Evolutionary conservation across 306 rosid genomes (phyloP).

Genomic region (Acacia confusa): DNA sequence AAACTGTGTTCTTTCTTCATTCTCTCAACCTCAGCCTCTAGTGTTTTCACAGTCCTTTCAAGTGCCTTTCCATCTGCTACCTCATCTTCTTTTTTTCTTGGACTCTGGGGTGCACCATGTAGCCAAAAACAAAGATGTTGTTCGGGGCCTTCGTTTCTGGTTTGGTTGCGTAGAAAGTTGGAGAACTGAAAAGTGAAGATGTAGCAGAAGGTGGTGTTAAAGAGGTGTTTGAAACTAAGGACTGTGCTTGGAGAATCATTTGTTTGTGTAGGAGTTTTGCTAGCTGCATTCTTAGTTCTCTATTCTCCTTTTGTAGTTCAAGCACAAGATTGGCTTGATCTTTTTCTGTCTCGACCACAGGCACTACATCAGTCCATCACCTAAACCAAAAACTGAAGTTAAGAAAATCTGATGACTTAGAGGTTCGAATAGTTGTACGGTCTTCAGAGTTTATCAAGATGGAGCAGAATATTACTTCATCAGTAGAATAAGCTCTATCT

Average conservation of each 20-base stretch:
- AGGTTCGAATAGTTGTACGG: not conserved
- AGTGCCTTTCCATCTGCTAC: slow-evolving; percentile 61
- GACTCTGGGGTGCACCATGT: slow-evolving; percentile 83
- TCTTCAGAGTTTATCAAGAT: not conserved
- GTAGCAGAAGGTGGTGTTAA: slow-evolving; percentile 76
- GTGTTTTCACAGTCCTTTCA: slow-evolving; percentile 53
- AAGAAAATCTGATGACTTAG: slow-evolving; percentile 4
- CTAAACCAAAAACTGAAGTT: slow-evolving; percentile 46
- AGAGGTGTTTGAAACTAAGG: slow-evolving; percentile 71
- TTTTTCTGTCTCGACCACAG: slow-evolving; percentile 58
- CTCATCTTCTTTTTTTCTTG: slow-evolving; percentile 64
- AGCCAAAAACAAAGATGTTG: slow-evolving; percentile 67
- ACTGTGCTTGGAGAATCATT: slow-evolving; percentile 65
- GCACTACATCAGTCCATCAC: slow-evolving; percentile 72
- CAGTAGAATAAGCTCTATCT: slow-evolving; percentile 92
- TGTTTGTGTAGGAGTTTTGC: slow-evolving; percentile 79
- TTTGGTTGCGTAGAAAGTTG: slow-evolving; percentile 52
- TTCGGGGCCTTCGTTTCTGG: slow-evolving; percentile 59
- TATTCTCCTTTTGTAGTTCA: slow-evolving; percentile 87
- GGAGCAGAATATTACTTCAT: slow-evolving; percentile 64
- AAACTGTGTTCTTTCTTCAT: slow-evolving; percentile 65
- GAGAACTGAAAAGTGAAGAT: slow-evolving; percentile 67
- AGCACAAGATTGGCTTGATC: slow-evolving; percentile 78
- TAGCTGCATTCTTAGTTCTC: slow-evolving; percentile 74
- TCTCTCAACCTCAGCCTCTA: slow-evolving; percentile 78